phyloP scores from a whole-genome alignment of 2,329 filamentous ascomycete species.

The Raffaelea deltoideospora region DNA sequence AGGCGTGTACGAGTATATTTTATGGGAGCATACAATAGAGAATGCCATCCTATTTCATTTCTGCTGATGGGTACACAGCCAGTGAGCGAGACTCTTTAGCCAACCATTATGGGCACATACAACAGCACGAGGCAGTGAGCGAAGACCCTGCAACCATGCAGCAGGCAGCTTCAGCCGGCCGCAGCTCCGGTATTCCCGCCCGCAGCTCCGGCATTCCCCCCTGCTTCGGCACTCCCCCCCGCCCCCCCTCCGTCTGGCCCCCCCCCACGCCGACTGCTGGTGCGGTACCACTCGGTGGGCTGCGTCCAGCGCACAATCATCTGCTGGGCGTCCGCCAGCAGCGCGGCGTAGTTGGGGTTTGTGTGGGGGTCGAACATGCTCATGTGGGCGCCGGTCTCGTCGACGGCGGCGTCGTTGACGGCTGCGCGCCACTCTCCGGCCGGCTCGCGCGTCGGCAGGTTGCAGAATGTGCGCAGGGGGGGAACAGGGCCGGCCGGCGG shows the following conservation, averaged over 20 bases:
- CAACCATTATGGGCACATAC: too few species aligned
- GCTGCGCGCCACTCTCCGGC: constrained; percentile 47
- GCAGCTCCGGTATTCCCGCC: too few species aligned
- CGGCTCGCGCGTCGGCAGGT: constrained; percentile 43
- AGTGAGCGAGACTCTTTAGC: too few species aligned
- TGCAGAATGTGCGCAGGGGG: constrained; percentile 75
- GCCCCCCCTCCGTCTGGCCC: background rate
- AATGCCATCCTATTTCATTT: too few species aligned
- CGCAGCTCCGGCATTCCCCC: too few species aligned
- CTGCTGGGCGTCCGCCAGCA: constrained; percentile 50
- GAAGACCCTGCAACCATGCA: too few species aligned
- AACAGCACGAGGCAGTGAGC: too few species aligned
- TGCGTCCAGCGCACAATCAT: constrained; percentile 50
- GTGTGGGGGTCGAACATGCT: constrained; percentile 60
- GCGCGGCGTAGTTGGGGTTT: constrained; percentile 57
- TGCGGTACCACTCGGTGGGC: constrained; percentile 53
- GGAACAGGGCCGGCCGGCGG: too few species aligned
- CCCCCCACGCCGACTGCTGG: constrained; percentile 19
- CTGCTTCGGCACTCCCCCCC: background rate
- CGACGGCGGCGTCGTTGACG: constrained; percentile 62
- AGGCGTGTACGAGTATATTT: too few species aligned
- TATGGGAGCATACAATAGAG: too few species aligned
- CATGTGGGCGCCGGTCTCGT: constrained; percentile 73
- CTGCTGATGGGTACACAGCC: too few species aligned
- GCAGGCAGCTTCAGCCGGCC: too few species aligned